Conservation (phyloP, 495 filamentous ascomycete species). For the Saxispiralis lemnorum region DNA sequence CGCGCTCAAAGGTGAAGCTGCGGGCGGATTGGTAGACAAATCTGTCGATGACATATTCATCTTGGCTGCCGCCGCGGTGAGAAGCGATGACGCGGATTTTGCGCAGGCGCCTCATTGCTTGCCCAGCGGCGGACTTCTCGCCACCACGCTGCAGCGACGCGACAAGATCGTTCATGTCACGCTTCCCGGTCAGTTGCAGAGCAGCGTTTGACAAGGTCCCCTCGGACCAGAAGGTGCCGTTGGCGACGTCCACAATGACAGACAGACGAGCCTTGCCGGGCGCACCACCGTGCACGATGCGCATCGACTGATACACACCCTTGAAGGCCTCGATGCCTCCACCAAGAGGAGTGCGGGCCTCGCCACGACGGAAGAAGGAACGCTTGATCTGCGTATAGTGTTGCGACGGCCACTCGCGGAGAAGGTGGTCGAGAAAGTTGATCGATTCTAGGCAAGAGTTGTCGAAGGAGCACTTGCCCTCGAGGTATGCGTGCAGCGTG, state of each 20-base stretch:
- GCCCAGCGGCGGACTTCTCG: constrained; percentile 27
- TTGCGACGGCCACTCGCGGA: constrained; percentile 57
- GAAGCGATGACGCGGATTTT: constrained; percentile 50
- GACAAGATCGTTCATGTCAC: constrained; percentile 14
- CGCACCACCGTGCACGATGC: constrained; percentile 37
- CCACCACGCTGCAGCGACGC: constrained; percentile 5
- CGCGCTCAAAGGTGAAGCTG: constrained; percentile 40
- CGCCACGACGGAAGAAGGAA: constrained; percentile 46
- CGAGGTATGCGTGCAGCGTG: constrained; percentile 46
- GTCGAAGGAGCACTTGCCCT: constrained; percentile 38
- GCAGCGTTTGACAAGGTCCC: constrained; percentile 7
- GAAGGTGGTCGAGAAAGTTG: constrained; percentile 76
- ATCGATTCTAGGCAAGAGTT: constrained; percentile 55
- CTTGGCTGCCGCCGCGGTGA: constrained; percentile 32
- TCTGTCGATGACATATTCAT: constrained; percentile 42
- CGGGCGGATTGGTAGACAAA: constrained; percentile 38
- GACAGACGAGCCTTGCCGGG: constrained; percentile 20
- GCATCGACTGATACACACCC: constrained; percentile 67
- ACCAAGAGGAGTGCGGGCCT: constrained; percentile 28
- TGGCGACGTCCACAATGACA: constrained; percentile 70
- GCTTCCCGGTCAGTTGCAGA: constrained; percentile 10
- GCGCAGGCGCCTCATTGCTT: constrained; percentile 36
- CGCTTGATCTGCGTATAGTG: constrained; percentile 51
- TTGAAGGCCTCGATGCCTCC: constrained; percentile 60
- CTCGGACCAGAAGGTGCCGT: constrained; percentile 52